phyloP scores from a whole-genome alignment of 1,139 yeast genomes.

The Taiozyma sp. region DNA sequence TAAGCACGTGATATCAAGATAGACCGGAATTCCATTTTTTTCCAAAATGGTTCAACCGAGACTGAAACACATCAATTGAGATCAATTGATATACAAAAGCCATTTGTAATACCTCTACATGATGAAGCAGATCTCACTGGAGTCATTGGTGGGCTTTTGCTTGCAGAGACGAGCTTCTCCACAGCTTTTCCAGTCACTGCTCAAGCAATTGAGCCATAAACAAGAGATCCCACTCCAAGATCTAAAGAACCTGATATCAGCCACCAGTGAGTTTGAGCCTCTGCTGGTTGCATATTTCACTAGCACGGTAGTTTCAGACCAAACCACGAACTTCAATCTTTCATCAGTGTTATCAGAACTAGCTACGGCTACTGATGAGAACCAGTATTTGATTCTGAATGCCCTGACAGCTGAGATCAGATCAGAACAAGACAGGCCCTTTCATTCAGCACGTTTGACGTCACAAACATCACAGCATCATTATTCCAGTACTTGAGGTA shows the following conservation, averaged over 20 bases:
- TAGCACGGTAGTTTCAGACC: conserved; percentile 9
- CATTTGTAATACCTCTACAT: background rate
- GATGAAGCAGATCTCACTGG: background rate
- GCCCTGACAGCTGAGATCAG: conserved; percentile 12
- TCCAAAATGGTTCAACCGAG: no score
- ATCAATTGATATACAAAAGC: background rate
- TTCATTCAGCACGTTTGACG: conserved; percentile 13
- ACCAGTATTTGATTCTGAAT: conserved; percentile 16
- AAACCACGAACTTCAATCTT: conserved; percentile 10
- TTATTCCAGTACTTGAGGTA: conserved; percentile 9
- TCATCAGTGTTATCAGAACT: conserved; percentile 10
- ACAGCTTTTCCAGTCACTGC: conserved; percentile 12
- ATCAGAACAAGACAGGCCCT: conserved; percentile 3
- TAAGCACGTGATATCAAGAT: background rate
- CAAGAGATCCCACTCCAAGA: conserved; percentile 14
- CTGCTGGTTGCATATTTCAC: conserved; percentile 14
- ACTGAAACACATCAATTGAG: background rate
- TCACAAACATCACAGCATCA: conserved; percentile 8
- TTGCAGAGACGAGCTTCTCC: conserved; percentile 13
- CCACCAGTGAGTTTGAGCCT: conserved; percentile 13
- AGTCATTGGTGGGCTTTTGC: conserved; percentile 9
- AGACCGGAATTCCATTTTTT: background rate
- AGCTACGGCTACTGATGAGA: conserved; percentile 6
- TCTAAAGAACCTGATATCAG: conserved; percentile 7
- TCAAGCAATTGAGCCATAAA: conserved; percentile 20